Conservation (phyloP, 495 filamentous ascomycete species). For the Penicillium parvum region DNA sequence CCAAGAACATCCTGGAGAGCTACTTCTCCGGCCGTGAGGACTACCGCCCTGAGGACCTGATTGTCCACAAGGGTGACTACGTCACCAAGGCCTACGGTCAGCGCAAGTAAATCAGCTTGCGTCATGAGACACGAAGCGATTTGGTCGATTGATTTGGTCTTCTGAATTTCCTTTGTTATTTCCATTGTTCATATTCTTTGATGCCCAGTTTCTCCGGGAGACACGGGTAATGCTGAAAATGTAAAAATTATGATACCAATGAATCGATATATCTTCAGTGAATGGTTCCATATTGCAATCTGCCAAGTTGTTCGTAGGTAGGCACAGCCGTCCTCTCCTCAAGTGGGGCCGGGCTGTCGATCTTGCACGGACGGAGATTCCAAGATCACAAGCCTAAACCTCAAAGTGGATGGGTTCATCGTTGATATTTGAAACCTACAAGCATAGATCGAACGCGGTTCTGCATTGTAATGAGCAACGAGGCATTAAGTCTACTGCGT, state of each 20-base stretch:
- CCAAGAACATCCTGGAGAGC: slow-evolving; percentile 82
- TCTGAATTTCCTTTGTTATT: slow-evolving; percentile 7
- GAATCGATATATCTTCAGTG: slow-evolving; percentile 19
- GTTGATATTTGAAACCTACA: too few species aligned
- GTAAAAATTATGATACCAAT: slow-evolving; percentile 30
- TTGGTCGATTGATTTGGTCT: neutral
- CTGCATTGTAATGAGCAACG: too few species aligned
- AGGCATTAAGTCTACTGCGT: too few species aligned
- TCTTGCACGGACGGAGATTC: neutral
- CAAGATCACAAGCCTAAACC: too few species aligned
- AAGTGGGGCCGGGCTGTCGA: slow-evolving; percentile 7
- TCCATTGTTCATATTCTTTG: slow-evolving; percentile 12
- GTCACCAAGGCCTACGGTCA: slow-evolving; percentile 94
- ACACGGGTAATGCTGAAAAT: slow-evolving; percentile 15
- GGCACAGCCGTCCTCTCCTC: neutral
- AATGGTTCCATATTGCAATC: neutral
- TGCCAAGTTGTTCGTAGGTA: neutral
- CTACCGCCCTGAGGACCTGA: slow-evolving; percentile 88
- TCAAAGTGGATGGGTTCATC: too few species aligned
- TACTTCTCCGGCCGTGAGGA: slow-evolving; percentile 85
- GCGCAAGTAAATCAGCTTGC: slow-evolving; percentile 52
- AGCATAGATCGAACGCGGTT: too few species aligned
- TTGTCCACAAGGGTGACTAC: slow-evolving; percentile 88
- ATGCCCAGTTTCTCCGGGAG: slow-evolving; percentile 7
- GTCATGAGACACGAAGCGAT: too few species aligned